These are phyloP conservation scores for Plasmodium chabaudi DNA, from an alignment of 169 alveolate genomes.

Conservation along the genomic window DNA sequence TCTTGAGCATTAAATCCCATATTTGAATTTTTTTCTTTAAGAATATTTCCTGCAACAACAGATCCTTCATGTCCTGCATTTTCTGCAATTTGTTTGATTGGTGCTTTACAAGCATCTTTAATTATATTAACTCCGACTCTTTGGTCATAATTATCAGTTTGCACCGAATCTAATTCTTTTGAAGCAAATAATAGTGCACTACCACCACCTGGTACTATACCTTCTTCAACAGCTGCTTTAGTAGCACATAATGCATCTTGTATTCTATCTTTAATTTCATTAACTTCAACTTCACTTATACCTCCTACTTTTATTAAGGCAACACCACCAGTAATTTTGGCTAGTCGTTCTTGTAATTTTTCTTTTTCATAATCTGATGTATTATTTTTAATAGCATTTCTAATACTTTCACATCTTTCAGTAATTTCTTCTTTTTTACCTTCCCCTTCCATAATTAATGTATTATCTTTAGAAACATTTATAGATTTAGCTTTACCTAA, in stretches of 20 bases:
- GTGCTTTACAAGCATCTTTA: constrained; percentile 96
- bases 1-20: constrained; percentile 97
- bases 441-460: constrained; percentile 97
- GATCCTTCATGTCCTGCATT: constrained; percentile 99
- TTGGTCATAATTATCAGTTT: constrained; percentile 93
- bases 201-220: constrained; percentile 99
- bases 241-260: constrained; percentile 99
- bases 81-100: constrained; percentile 96
- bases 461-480: constrained; percentile 98
- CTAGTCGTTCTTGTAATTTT: constrained; percentile 98
- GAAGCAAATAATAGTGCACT: constrained; percentile 95
- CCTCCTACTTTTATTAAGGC: constrained; percentile 99
- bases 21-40: constrained; percentile 86
- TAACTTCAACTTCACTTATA: constrained; percentile 97
- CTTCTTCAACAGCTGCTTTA: constrained; percentile 99
- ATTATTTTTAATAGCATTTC: constrained; percentile 91
- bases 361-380: constrained; percentile 95
- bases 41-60: constrained; percentile 95
- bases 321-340: constrained; percentile 98
- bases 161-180: constrained; percentile 83
- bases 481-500: constrained; percentile 96
- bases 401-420: constrained; percentile 94
- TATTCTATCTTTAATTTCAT: constrained; percentile 98
- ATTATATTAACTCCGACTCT: constrained; percentile 96
- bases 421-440: constrained; percentile 93